These are phyloP conservation scores for Colletotrichum neosansevieriae DNA, from an alignment of 2,329 filamentous ascomycete species.

Conservation along the genomic window DNA sequence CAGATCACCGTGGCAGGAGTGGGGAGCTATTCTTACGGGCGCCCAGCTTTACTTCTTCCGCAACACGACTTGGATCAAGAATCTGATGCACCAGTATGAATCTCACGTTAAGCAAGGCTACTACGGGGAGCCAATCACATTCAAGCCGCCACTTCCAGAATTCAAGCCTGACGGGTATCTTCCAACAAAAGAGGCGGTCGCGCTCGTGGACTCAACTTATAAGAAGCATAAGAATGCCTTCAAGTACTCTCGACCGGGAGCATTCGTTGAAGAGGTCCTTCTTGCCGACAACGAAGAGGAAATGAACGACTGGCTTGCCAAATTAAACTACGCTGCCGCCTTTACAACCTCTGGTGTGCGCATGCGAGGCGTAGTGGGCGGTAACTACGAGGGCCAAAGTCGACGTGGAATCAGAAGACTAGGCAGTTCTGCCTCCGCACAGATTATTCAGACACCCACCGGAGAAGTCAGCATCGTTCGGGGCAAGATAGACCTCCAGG, in stretches of 20 bases:
- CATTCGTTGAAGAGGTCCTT: slow-evolving; percentile 85
- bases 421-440: slow-evolving; percentile 70
- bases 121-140: slow-evolving; percentile 82
- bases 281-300: slow-evolving; percentile 91
- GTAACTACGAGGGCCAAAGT: slow-evolving; percentile 85
- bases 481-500: slow-evolving; percentile 81
- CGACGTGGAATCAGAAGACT: slow-evolving; percentile 79
- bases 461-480: slow-evolving; percentile 81
- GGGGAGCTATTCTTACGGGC: slow-evolving; percentile 96
- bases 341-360: slow-evolving; percentile 92
- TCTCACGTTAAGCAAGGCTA: slow-evolving; percentile 82
- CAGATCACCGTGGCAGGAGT: slow-evolving; percentile 97
- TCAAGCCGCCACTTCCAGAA: slow-evolving; percentile 88
- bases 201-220: slow-evolving; percentile 86
- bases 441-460: slow-evolving; percentile 75
- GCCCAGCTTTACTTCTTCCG: slow-evolving; percentile 97
- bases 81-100: slow-evolving; percentile 88
- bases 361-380: slow-evolving; percentile 88
- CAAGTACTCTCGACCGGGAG: slow-evolving; percentile 86
- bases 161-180: slow-evolving; percentile 96
- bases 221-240: slow-evolving; percentile 98
- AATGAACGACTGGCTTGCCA: slow-evolving; percentile 96
- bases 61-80: slow-evolving; percentile 93
- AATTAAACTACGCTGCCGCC: slow-evolving; percentile 95
- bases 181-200: slow-evolving; percentile 93